Evolutionary conservation across 1,284 basidiomycete genomes (phyloP), one percentile per base, ranked within the genome.

Genomic region (Cutaneotrichosporon arboriforme): DNA sequence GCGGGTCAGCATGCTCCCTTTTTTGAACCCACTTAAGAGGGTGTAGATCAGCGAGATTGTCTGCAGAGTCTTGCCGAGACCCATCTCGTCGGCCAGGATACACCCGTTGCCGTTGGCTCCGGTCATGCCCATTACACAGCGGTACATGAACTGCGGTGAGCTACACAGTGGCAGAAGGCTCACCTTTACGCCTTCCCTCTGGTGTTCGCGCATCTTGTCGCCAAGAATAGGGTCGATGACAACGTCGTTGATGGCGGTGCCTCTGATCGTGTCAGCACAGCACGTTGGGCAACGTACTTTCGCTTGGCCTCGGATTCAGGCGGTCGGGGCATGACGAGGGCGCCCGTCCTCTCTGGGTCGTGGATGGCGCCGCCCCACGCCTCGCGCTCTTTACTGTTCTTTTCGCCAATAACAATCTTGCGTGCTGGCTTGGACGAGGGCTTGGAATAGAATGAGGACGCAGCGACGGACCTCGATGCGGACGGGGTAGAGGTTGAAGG

Each of bases 1-100:
- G 15, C 36, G 20, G 46, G 43, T 40, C 38, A 49, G 67, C 33
- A 48, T 38, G 17, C 35, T 12, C 35, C 10, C 17, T 5, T 7
- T 10, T 34, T 12, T 22, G 14, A 63, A 67, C 82, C 66, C 66
- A 90, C 90, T 88, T 34, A 96, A 79, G 15, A 97, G 77, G 0
- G 89, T 96, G 85, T 89, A 90, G 14, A 93, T 79, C 8, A 97
- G 78, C 12, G 85, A 79, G 46, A 97, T 91, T 0, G 91, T 92
- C 83, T 94, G 75, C 17, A 76, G 76, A 0, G 92, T 96, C 77
- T 97, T 97, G 15, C 92, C 92, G 51, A 96, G 81, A 43, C 92
- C 91, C 90, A 91, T 93, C 57, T 98, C 94, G 73, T 99, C 96
- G 1, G 94, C 96, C 23, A 99, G 80, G 58, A 99, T 97, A 64